Conservation (phyloP, 2,329 filamentous ascomycete species). For the Didymella keratinophila region DNA sequence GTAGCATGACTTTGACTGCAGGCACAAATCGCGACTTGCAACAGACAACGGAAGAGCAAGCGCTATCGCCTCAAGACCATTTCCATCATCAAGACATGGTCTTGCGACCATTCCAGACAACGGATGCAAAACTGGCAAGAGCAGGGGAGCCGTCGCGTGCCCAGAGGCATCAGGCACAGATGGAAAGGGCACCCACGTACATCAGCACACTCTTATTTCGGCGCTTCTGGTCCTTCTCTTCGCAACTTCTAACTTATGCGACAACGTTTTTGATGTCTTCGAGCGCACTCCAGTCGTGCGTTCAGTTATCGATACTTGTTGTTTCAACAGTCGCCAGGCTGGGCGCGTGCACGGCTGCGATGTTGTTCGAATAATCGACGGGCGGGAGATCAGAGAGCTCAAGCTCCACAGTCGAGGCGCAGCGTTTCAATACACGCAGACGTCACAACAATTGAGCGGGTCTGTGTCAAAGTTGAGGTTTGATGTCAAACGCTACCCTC, state of each 20-base stretch:
- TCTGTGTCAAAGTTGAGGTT: slow-evolving; percentile 30
- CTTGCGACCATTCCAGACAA: background rate
- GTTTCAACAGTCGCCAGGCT: slow-evolving; percentile 34
- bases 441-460: slow-evolving; percentile 30
- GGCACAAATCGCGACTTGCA: too few species aligned
- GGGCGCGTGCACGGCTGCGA: slow-evolving; percentile 34
- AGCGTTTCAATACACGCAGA: slow-evolving; percentile 26
- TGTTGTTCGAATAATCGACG: slow-evolving; percentile 20
- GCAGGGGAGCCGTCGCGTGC: slow-evolving; percentile 23
- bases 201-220: slow-evolving; percentile 40
- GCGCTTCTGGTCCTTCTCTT: slow-evolving; percentile 24
- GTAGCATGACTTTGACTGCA: slow-evolving; percentile 19
- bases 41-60: too few species aligned
- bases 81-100: background rate
- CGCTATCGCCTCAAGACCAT: too few species aligned
- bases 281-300: background rate
- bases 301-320: slow-evolving; percentile 2
- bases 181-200: slow-evolving; percentile 44
- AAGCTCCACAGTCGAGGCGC: slow-evolving; percentile 36
- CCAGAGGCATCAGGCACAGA: slow-evolving; percentile 27
- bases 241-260: slow-evolving; percentile 27
- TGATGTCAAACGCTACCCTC: slow-evolving; percentile 23
- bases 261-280: slow-evolving; percentile 25
- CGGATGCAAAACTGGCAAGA: background rate
- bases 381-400: slow-evolving; percentile 25